Evolutionary conservation across 371 early-diverging fungal species (phyloP).

Genomic region (Blakeslea trispora): DNA sequence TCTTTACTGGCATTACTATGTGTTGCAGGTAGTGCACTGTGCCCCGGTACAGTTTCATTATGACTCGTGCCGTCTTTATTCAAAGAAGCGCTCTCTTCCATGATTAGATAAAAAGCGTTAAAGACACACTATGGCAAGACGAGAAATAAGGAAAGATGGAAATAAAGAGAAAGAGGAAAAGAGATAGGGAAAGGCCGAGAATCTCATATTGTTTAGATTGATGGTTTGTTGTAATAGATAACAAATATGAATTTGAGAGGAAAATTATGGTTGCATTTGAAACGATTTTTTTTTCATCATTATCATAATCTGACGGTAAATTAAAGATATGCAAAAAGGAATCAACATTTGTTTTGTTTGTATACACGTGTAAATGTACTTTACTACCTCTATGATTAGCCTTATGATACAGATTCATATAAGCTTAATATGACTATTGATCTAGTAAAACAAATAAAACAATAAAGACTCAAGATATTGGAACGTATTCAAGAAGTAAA

Average conservation of each 20-base stretch:
- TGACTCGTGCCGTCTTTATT: conserved; percentile 5
- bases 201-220: background rate
- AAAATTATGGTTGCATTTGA: conserved; percentile 25
- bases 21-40: background rate
- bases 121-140: background rate
- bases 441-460: too few species aligned
- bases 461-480: too few species aligned
- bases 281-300: conserved; percentile 7
- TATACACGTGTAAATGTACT: background rate
- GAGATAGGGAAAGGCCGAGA: background rate
- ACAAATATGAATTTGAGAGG: conserved; percentile 3
- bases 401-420: too few species aligned
- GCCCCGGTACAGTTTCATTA: conserved; percentile 1
- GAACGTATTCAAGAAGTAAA: too few species aligned
- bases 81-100: conserved; percentile 13
- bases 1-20: conserved; percentile 3
- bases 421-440: too few species aligned
- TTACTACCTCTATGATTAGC: background rate
- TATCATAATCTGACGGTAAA: conserved; percentile 6
- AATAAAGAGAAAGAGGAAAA: background rate
- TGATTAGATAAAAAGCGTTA: background rate
- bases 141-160: background rate
- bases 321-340: conserved; percentile 8
- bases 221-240: background rate
- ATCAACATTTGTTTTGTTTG: background rate